Evolutionary conservation across 371 early-diverging fungal genomes (phyloP).

Genomic region (Vairimorpha ceranae): DNA sequence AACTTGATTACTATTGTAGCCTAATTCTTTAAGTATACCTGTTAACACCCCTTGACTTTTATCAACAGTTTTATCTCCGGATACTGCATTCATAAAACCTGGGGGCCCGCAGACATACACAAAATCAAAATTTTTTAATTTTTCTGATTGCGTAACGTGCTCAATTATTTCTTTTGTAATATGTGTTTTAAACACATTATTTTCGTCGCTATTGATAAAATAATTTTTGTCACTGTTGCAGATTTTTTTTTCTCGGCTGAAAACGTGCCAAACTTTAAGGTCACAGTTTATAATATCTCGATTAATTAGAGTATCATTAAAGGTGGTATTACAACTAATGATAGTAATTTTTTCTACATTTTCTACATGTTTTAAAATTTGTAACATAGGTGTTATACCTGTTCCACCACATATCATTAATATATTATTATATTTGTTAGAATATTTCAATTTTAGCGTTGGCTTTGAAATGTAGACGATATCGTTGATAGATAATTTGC

Average conservation of each 20-base stretch:
- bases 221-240: neutral
- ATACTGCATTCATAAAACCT: constrained; percentile 69
- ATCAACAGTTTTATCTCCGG: constrained; percentile 75
- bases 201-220: neutral
- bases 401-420: constrained; percentile 90
- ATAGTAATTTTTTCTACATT: constrained; percentile 76
- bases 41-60: constrained; percentile 71
- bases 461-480: neutral
- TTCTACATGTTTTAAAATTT: constrained; percentile 64
- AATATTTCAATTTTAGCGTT: constrained; percentile 7
- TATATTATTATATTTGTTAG: constrained; percentile 64
- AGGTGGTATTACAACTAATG: constrained; percentile 74
- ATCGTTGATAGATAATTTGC: constrained; percentile 11
- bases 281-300: constrained; percentile 72
- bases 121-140: constrained; percentile 62
- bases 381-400: constrained; percentile 81
- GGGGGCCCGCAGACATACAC: constrained; percentile 74
- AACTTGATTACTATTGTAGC: constrained; percentile 70
- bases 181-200: neutral
- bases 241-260: constrained; percentile 46
- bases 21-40: constrained; percentile 73
- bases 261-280: constrained; percentile 73
- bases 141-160: neutral
- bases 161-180: neutral
- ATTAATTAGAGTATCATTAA: constrained; percentile 74